Evolutionary conservation across 768 basidiomycete genomes (phyloP).

Genomic region (Lactifluus volemus): DNA sequence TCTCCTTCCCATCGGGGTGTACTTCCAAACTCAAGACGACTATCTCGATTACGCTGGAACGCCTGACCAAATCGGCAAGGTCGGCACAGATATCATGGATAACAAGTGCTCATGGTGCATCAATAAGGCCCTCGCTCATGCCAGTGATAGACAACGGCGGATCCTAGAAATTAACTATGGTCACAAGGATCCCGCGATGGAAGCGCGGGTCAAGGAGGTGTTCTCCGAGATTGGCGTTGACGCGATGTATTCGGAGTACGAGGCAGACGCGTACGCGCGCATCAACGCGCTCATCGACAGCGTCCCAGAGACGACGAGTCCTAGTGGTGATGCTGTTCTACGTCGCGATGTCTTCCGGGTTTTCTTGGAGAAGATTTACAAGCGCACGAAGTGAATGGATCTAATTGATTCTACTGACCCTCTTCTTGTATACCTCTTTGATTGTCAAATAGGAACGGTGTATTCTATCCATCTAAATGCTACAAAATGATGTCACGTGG

Average conservation of each 20-base stretch:
- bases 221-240: slow-evolving; percentile 49
- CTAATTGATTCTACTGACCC: no score
- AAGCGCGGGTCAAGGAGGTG: slow-evolving; percentile 56
- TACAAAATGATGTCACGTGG: no score
- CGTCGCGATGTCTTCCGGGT: slow-evolving; percentile 68
- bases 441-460: no score
- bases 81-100: slow-evolving; percentile 96
- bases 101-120: slow-evolving; percentile 99
- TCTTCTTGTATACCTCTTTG: no score
- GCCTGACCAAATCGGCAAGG: slow-evolving; percentile 89
- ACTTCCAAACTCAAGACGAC: slow-evolving; percentile 99
- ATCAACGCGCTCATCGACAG: slow-evolving; percentile 61
- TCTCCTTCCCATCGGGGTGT: slow-evolving; percentile 88
- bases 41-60: slow-evolving; percentile 89
- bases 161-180: slow-evolving; percentile 65
- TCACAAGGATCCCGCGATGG: slow-evolving; percentile 44
- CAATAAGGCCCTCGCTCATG: slow-evolving; percentile 69
- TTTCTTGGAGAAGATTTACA: slow-evolving; percentile 84
- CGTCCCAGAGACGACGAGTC: slow-evolving; percentile 50
- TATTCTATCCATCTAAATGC: no score
- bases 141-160: slow-evolving; percentile 45
- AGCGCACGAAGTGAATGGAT: slow-evolving; percentile 37
- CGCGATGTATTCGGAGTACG: slow-evolving; percentile 65
- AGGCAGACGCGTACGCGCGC: slow-evolving; percentile 59
- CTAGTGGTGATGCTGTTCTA: slow-evolving; percentile 31